These are phyloP conservation scores for Rhizopus microsporus DNA, from an alignment of 371 early-diverging fungal genomes.

Conservation along the genomic window DNA sequence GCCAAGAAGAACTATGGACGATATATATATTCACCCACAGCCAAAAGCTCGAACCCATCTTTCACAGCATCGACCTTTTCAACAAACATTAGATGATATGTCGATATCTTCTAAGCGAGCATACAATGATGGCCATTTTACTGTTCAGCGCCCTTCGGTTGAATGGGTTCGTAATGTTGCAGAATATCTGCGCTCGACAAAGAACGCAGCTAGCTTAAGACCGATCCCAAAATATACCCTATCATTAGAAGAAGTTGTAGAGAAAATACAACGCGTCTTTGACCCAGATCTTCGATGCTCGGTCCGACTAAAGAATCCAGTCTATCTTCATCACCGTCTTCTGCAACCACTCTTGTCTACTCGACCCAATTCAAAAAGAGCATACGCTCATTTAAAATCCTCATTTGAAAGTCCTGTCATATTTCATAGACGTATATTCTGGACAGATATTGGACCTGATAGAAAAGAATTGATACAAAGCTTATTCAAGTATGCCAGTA, in stretches of 20 bases:
- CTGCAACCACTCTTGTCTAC: constrained; percentile 8
- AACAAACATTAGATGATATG: constrained; percentile 1
- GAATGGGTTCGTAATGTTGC: constrained; percentile 2
- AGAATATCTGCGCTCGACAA: background rate
- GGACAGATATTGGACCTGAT: constrained; percentile 4
- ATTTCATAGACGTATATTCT: constrained; percentile 2
- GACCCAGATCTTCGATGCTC: constrained; percentile 14
- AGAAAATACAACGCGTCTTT: constrained; percentile 1
- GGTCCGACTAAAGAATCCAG: constrained; percentile 6
- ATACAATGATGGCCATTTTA: background rate
- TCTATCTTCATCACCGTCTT: constrained; percentile 19
- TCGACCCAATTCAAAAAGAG: constrained; percentile 7
- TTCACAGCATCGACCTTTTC: too few species aligned
- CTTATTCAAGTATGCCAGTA: background rate
- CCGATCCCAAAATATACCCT: constrained; percentile 3
- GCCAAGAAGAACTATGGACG: constrained; percentile 10
- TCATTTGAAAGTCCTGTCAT: background rate
- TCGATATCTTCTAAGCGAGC: background rate
- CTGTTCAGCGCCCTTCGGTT: background rate
- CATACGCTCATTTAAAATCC: constrained; percentile 6
- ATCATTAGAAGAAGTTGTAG: constrained; percentile 8
- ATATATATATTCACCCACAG: constrained; percentile 14
- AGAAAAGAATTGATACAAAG: constrained; percentile 2
- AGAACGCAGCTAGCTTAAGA: background rate
- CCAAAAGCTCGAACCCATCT: too few species aligned